Evolutionary conservation across 1,284 basidiomycete species (phyloP), one percentile per base, ranked within the genome.

Genomic region (Xanthoconium separans): DNA sequence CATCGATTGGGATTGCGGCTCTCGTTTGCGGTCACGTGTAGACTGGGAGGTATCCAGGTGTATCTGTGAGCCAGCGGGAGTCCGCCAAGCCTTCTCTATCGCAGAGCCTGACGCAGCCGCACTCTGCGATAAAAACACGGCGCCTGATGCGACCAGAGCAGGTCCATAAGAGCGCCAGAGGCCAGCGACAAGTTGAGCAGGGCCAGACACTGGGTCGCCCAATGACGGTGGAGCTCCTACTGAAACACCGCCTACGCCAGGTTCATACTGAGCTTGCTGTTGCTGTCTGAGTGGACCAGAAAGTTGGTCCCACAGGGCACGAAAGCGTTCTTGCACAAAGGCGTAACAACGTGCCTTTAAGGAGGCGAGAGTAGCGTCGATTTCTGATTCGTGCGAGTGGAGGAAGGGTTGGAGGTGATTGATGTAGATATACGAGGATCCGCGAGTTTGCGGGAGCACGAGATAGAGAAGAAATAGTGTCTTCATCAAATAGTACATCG

Each of bases 391-490:
- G 67, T 95, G 89, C 11, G 77, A 69, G 55, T 79, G 77, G 63
- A 95, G 83, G 76, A 93, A 88, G 0, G 93, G 93, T 47, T 85
- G 81, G 13, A 95, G 81, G 59, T 92, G 84, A 22, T 80, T 75
- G 50, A 76, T 75, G 74, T 94, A 95, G 65, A 95, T 73, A 68
- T 86, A 91, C 2, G 89, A 87, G 0, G 93, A 83, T 24, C 93
- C 93, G 60, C 82, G 81, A 12, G 91, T 94, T 67, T 95, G 92
- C 0, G 94, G 94, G n/a, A 95, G 82, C 12, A 86, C 87, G 52
- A 96, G 84, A 75, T 93, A 96, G 55, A 95, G 83, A 33, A 96
- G 82, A 66, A 93, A 88, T 53, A 93, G 68, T 6, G 86, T 89
- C 78, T 95, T 95, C 66, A 92, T 58, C 48, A 85, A 77, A 72